Evolutionary conservation across 169 alveolate genomes (phyloP).

Genomic region (Perkinsus chesapeaki): DNA sequence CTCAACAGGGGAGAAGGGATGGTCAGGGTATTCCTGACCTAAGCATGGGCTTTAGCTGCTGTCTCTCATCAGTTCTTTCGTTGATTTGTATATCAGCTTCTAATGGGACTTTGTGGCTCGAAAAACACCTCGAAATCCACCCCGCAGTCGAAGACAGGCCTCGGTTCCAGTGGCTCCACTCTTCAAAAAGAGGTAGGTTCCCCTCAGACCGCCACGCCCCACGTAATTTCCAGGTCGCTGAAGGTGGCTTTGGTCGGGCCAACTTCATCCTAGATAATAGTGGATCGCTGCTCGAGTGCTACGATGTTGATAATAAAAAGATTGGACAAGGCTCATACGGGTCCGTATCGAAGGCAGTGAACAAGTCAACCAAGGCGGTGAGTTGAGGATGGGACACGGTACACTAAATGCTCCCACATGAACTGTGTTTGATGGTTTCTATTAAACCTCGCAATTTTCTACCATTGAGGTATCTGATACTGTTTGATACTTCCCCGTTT

Average conservation of each 20-base stretch:
- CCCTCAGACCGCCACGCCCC: neutral
- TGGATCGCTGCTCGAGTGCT: conserved; percentile 31
- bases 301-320: conserved; percentile 30
- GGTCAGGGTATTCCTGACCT: no score
- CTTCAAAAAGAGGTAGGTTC: neutral
- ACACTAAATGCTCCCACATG: no score
- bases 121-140: neutral
- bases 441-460: no score
- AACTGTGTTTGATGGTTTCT: no score
- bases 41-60: no score
- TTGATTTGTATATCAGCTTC: neutral
- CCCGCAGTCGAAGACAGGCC: neutral
- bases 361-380: conserved; percentile 31
- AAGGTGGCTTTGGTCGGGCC: neutral
- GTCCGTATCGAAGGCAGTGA: conserved; percentile 36
- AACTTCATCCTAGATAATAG: conserved; percentile 22
- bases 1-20: no score
- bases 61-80: no score
- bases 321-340: conserved; percentile 46
- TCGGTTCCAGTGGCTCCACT: neutral
- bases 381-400: neutral
- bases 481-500: no score
- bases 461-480: no score
- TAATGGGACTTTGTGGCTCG: neutral
- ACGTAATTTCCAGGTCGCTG: neutral